Evolutionary conservation across 345 rosid genomes (phyloP), one percentile per base, ranked within the genome.

Genomic region (Noccaea caerulescens): DNA sequence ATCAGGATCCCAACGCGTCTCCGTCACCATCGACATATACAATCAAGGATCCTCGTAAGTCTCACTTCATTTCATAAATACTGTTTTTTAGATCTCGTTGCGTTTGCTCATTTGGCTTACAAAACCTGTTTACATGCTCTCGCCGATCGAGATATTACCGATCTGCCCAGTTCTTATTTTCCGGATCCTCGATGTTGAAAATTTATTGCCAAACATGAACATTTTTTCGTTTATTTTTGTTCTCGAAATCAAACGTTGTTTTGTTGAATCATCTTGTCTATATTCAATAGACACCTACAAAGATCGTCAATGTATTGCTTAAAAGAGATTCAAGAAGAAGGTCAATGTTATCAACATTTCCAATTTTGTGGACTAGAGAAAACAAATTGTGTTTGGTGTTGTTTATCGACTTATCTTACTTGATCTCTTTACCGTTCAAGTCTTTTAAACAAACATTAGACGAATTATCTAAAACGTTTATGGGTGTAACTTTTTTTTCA

Each of bases 41-140:
- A 90, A 92, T 46, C 93, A 88, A 69, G 95, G 97, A 80, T 82
- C 88, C 54, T 81, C 91, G 98, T 88, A 71, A 77, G 87, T 79
- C 56, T 66, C 57, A 3, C 52, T 50, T 54, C 14, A 25, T 42
- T 14, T 27, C 18, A 37, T 37, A 37, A 37, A 37, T 8, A 37
- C 41, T 37, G 10, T 42, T 37, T 36, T 43, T 37, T 37, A 14
- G 61, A 34, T 36, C 43, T 18, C 8, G 12, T 4, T 49, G 4
- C 53, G 27, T 16, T 49, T 49, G 2, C 41, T 55, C 59, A 0
- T 27, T 27, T 8, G 20, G 41, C 41, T 32, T 23, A n/a, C 20
- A 55, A 55, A 33, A 56, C 12, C 9, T 56, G 25, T 14, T 56
- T 34, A 27, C 13, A 36, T 57, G 30, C 53, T 47, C 53, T 47